These are phyloP conservation scores for Penicillium fimorum DNA, from an alignment of 495 filamentous ascomycete species.

Conservation along the genomic window DNA sequence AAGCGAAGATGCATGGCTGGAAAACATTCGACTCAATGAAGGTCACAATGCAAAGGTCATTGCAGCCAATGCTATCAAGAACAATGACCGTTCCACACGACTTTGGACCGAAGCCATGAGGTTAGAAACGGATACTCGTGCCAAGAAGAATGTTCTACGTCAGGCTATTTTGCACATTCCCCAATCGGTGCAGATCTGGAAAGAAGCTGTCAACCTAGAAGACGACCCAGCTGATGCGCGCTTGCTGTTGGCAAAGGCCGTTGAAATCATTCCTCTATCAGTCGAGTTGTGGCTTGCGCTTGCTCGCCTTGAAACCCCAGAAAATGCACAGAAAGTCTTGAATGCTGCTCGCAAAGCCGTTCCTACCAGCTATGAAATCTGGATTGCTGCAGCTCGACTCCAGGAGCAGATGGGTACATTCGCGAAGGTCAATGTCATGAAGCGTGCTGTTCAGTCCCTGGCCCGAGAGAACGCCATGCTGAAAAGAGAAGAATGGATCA, in stretches of 20 bases:
- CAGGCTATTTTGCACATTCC: constrained; percentile 87
- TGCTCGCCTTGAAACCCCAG: constrained; percentile 80
- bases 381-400: constrained; percentile 89
- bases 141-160: constrained; percentile 86
- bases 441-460: constrained; percentile 85
- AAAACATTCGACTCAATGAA: constrained; percentile 90
- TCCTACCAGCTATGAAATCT: constrained; percentile 88
- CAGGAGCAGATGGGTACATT: constrained; percentile 84
- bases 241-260: constrained; percentile 85
- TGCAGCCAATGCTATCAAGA: constrained; percentile 88
- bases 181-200: constrained; percentile 92
- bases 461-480: constrained; percentile 92
- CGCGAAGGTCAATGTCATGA: constrained; percentile 85
- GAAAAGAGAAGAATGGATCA: constrained; percentile 95
- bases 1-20: constrained; percentile 92
- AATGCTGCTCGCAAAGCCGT: constrained; percentile 94
- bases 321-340: constrained; percentile 89
- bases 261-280: constrained; percentile 87
- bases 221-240: constrained; percentile 83
- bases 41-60: constrained; percentile 92
- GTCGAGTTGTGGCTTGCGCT: constrained; percentile 94
- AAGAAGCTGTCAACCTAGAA: constrained; percentile 93
- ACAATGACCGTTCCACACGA: constrained; percentile 81
- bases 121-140: constrained; percentile 72
- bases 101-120: constrained; percentile 96